A percentile compares a stretch with the other conserved stretches of the same genome.
Evolutionary conservation across 768 basidiomycete genomes (phyloP).

Genomic region (Leccinum subgranulosum): DNA sequence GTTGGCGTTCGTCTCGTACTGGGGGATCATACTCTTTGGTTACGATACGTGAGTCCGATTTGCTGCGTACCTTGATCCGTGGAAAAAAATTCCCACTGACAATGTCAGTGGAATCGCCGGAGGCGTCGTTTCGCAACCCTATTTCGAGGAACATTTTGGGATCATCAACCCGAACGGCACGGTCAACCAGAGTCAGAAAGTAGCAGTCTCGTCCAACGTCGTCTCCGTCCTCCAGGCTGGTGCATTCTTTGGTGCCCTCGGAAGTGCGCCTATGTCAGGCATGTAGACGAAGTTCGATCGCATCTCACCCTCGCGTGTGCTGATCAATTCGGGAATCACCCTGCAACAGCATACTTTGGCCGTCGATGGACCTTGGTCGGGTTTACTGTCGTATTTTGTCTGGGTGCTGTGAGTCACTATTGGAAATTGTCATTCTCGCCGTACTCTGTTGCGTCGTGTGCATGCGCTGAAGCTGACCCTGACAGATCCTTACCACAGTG

Average conservation of each 20-base stretch:
- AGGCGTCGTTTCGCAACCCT: slow-evolving; percentile 61
- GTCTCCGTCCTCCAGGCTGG: slow-evolving; percentile 87
- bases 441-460: background rate
- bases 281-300: slow-evolving; percentile 31
- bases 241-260: slow-evolving; percentile 84
- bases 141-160: slow-evolving; percentile 64
- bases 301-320: background rate
- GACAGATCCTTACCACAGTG: slow-evolving; percentile 67
- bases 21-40: slow-evolving; percentile 81
- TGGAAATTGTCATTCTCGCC: background rate
- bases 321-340: background rate
- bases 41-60: slow-evolving; percentile 60
- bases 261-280: slow-evolving; percentile 70
- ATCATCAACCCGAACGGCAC: slow-evolving; percentile 45
- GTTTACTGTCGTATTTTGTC: slow-evolving; percentile 59
- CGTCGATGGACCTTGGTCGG: slow-evolving; percentile 59
- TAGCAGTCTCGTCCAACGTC: slow-evolving; percentile 73
- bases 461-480: background rate
- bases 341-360: slow-evolving; percentile 54
- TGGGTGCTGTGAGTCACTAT: slow-evolving; percentile 58
- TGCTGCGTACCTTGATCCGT: background rate
- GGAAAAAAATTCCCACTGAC: background rate
- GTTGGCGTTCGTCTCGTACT: slow-evolving; percentile 71
- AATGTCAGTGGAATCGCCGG: slow-evolving; percentile 56
- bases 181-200: slow-evolving; percentile 35